Percentiles rank a stretch among this genome's conserved stretches.
Conservation (phyloP, 2,329 filamentous ascomycete species). For the Fusarium brevicatenulatum region DNA sequence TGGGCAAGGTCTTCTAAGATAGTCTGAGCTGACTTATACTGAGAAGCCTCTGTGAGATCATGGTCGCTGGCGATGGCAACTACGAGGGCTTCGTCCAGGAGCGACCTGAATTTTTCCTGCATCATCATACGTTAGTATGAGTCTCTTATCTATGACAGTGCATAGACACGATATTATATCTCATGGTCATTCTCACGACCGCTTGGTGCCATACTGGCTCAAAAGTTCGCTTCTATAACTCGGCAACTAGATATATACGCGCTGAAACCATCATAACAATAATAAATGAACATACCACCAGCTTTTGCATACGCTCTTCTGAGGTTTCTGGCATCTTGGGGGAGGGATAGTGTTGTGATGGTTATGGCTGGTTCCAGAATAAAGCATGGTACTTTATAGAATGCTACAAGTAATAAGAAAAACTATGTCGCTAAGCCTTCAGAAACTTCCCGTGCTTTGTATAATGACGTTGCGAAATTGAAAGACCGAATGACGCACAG, state of each 20-base stretch:
- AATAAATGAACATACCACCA: constrained; percentile 44
- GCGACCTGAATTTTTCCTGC: constrained; percentile 76
- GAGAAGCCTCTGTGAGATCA: constrained; percentile 64
- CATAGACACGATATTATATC: background rate
- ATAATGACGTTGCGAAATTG: constrained; percentile 7
- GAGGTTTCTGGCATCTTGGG: constrained; percentile 40
- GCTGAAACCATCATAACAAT: background rate
- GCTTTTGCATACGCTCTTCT: constrained; percentile 40
- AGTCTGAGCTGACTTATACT: constrained; percentile 65
- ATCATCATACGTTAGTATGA: constrained; percentile 13
- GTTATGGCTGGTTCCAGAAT: constrained; percentile 23
- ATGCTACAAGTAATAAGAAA: background rate
- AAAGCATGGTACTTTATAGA: constrained; percentile 35
- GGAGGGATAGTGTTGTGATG: constrained; percentile 23
- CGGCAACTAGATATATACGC: background rate
- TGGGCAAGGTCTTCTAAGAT: constrained; percentile 73
- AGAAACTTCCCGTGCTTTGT: background rate
- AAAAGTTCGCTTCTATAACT: background rate
- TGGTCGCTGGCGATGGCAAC: constrained; percentile 80
- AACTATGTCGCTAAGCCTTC: background rate
- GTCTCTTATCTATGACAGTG: background rate
- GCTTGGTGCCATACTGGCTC: constrained; percentile 2
- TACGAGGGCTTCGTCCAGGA: constrained; percentile 81
- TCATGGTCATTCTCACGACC: background rate
- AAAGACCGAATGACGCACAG: constrained; percentile 31